Evolutionary conservation across 2,329 filamentous ascomycete genomes (phyloP), one percentile per base, ranked within the genome.

Genomic region (Cryphonectria naterciae): DNA sequence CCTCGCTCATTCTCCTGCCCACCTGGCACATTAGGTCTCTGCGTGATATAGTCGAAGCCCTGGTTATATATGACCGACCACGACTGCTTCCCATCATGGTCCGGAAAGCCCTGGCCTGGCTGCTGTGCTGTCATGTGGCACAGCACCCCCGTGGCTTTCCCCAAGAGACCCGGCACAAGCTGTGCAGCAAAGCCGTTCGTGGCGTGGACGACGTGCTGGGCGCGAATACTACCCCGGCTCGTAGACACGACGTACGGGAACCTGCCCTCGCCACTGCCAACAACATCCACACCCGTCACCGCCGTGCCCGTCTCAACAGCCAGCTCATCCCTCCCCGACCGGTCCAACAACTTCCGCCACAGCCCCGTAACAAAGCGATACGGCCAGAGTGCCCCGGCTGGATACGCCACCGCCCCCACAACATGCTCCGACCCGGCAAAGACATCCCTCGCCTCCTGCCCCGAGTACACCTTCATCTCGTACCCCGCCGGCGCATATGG

Each of bases 121-220:
- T 77, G 75, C 73, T 88, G 85, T 0, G 84, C 83, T 0, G 84
- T 83, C 85, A 88, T 88, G 69, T 86, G 84, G 5, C 79, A 85
- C 3, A 84, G 78, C 0, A 82, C 72, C 0, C 85, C 81, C 0
- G 83, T 81, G n/a, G 87, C 75, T 58, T 81, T 83, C 11, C 82
- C 81, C 3, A 81, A 79, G 1, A 89, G 78, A 0, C 80, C 82
- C 0, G 87, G 86, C 2, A 89, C 75, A 0, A 90, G 82, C 66
- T 87, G 83, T 0, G 83, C 77, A 0, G 85, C 81, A 73, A 85
- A 85, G 6, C 80, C 86, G 72, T 91, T 90, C 1, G 87, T 90
- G 10, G 86, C 86, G 73, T 91, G 86, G 2, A 90, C 80, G 1
- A 91, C 79, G 67, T 89, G 84, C 0, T 80, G 79, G 10, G 86